A percentile compares a stretch with the other conserved stretches of the same genome.
Conservation (phyloP, 148 eudicot genomes). For the Rhododendron vialii region DNA sequence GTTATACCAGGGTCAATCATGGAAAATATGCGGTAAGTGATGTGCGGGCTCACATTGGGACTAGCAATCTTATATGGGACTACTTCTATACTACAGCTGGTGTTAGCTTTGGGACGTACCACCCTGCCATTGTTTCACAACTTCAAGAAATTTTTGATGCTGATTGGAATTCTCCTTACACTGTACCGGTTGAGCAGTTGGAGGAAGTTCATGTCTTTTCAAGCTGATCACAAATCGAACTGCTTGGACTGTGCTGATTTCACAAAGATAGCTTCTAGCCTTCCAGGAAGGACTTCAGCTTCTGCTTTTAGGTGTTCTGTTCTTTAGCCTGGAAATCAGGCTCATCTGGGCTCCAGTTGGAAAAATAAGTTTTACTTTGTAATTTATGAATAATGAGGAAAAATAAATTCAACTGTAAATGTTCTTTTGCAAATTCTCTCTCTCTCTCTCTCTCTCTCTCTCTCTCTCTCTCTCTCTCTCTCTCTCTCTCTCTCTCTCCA, state of each 20-base stretch:
- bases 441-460: neutral
- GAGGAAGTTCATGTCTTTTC: constrained; percentile 35
- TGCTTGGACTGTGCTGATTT: neutral
- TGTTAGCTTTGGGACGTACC: constrained; percentile 80
- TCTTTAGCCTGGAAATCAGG: neutral
- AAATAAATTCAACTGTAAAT: neutral
- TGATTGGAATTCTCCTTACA: constrained; percentile 90
- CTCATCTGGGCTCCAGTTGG: neutral
- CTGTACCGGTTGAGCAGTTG: constrained; percentile 52
- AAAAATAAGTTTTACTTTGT: neutral
- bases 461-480: neutral
- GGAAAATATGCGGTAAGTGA: constrained; percentile 90
- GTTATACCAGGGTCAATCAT: constrained; percentile 74
- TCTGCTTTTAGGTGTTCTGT: neutral
- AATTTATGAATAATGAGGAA: neutral
- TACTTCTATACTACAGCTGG: constrained; percentile 84
- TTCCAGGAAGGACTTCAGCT: neutral
- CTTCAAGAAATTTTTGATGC: constrained; percentile 83
- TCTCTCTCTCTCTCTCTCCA: neutral
- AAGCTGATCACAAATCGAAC: constrained; percentile 21
- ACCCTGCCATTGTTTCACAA: constrained; percentile 61
- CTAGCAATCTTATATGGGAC: constrained; percentile 91
- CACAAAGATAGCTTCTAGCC: neutral
- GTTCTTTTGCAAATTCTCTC: neutral
- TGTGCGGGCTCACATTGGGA: constrained; percentile 75